A percentile compares a stretch with the other conserved stretches of the same genome.
These are phyloP conservation scores for Cadophora sp. DNA, from an alignment of 2,329 filamentous ascomycete species.

Conservation along the genomic window DNA sequence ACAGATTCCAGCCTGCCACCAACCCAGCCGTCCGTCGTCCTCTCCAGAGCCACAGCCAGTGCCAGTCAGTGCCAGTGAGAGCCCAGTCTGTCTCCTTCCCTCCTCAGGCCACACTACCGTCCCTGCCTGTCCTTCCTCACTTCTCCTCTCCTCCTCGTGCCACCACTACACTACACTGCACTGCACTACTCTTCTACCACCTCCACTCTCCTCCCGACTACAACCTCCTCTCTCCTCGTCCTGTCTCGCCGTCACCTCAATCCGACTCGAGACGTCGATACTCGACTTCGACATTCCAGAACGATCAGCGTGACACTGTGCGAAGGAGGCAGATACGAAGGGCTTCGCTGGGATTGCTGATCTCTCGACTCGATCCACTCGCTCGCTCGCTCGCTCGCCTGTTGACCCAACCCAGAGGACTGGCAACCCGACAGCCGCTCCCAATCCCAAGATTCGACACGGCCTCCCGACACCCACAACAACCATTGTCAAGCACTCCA, in stretches of 20 bases:
- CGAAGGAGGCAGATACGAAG: not conserved
- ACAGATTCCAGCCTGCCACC: not conserved
- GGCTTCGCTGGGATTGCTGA: not conserved
- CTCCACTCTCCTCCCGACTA: no score
- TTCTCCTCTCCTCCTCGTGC: not conserved
- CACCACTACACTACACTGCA: not conserved
- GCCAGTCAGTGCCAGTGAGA: not conserved
- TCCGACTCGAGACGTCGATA: constrained; percentile 9
- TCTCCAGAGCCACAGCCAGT: not conserved
- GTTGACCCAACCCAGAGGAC: constrained; percentile 6
- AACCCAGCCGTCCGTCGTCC: not conserved
- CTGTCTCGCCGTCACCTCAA: not conserved
- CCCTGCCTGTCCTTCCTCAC: not conserved
- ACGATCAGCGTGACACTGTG: not conserved
- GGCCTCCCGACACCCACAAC: constrained; percentile 16
- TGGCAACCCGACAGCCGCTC: constrained; percentile 15
- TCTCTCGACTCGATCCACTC: not conserved
- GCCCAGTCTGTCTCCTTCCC: not conserved
- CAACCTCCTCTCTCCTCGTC: not conserved
- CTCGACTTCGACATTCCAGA: not conserved
- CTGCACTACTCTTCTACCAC: not conserved
- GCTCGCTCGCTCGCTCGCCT: not conserved
- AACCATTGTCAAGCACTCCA: constrained; percentile 4
- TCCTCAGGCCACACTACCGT: not conserved
- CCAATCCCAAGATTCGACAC: constrained; percentile 19